Evolutionary conservation across 2,329 filamentous ascomycete genomes (phyloP).

Genomic region (Fusarium ramigenum): DNA sequence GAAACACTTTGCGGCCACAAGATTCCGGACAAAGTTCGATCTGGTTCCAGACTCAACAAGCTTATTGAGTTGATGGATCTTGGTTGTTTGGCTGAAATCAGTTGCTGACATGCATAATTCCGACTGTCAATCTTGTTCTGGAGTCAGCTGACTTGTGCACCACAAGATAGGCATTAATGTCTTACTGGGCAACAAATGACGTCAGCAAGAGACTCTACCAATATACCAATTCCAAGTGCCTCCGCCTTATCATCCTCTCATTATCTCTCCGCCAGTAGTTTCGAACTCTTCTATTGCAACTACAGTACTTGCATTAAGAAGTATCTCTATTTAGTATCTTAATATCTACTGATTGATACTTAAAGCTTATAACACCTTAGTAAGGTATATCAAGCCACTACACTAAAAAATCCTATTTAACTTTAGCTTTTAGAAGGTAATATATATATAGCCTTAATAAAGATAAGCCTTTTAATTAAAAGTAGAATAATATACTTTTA

Average conservation of each 20-base stretch:
- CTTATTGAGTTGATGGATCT: background rate
- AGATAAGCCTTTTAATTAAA: no score
- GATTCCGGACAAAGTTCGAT: background rate
- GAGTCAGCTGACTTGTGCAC: background rate
- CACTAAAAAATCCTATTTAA: no score
- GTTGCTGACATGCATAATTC: background rate
- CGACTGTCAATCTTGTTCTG: background rate
- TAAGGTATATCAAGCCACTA: no score
- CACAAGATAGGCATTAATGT: background rate
- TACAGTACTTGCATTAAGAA: rapidly evolving
- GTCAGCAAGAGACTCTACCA: background rate
- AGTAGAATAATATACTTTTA: no score
- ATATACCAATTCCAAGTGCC: background rate
- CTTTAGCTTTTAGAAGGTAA: no score
- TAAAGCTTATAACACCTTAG: no score
- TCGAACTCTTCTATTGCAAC: background rate
- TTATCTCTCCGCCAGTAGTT: background rate
- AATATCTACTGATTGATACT: no score
- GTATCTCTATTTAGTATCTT: background rate
- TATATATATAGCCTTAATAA: no score
- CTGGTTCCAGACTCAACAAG: background rate
- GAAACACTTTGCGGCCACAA: rapidly evolving
- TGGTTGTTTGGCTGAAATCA: background rate
- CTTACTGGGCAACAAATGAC: background rate
- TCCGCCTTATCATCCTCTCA: background rate